phyloP scores from a whole-genome alignment of 495 filamentous ascomycete species.

The Penicillium desertorum region DNA sequence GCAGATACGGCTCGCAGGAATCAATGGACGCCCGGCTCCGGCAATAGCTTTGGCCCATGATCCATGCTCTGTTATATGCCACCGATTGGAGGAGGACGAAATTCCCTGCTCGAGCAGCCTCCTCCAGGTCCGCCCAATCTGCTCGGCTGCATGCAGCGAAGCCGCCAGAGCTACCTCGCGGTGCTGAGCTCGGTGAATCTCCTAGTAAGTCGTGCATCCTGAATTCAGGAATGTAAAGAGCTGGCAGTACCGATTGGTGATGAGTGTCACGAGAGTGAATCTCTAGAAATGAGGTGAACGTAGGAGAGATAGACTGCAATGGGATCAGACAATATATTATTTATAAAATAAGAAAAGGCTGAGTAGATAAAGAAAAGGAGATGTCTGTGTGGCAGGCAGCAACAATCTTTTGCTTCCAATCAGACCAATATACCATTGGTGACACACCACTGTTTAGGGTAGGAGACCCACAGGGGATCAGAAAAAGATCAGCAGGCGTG shows the following conservation, averaged over 20 bases:
- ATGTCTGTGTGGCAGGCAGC: neutral
- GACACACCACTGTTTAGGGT: neutral
- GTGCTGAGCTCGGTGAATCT: neutral
- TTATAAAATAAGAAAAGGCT: too few species aligned
- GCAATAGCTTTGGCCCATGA: neutral
- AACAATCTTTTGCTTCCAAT: neutral
- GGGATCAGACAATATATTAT: too few species aligned
- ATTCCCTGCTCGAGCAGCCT: neutral
- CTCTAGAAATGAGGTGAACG: neutral
- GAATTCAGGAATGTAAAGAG: neutral
- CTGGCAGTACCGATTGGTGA: neutral
- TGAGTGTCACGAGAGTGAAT: neutral
- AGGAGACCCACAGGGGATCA: neutral
- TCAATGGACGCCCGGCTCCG: neutral
- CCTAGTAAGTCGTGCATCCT: neutral
- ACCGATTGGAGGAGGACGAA: neutral
- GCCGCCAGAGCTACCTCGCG: neutral
- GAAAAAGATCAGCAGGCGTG: neutral
- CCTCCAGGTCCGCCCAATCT: neutral
- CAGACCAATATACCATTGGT: neutral
- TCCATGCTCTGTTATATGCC: neutral
- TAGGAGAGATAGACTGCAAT: neutral
- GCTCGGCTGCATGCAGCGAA: neutral
- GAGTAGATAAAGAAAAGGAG: neutral
- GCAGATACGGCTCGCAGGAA: neutral